Evolutionary conservation across 768 basidiomycete species (phyloP), one percentile per base, ranked within the genome.

Genomic region (Lactarius evosmus): DNA sequence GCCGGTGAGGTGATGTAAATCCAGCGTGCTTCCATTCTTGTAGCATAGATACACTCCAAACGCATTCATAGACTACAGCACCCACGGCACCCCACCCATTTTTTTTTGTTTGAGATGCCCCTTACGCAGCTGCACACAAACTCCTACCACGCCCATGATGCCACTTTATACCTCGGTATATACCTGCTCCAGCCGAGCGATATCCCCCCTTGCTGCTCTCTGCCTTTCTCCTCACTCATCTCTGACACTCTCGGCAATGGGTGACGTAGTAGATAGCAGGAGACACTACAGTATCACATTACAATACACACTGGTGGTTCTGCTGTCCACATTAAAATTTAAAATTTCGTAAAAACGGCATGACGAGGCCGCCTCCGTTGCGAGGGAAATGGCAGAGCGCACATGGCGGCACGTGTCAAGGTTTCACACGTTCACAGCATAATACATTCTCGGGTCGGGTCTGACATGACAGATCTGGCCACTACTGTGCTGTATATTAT

Each of bases 1-100:
- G 61, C 19, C 67, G 61, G 41, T 66, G 57, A 66, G 61, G 41
- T 66, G 57, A 66, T 33, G 49, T 51, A 41, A 34, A 40, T 49
- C 53, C 34, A 25, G n/a, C 19, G 46, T 22, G 27, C 38, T 41
- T 52, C 59, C 59, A 36, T 33, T 29, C 49, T 29, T 60, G 46
- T 65, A 60, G 27, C 54, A 58, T 53, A 60, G 22, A 32, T n/a
- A 62, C 36, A 36, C 41, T 55, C 33, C n/a, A 52, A 54, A 61
- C 55, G 30, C 59, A 32, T 56, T 60, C 33, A 34, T 49, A 46
- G 44, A 49, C 14, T 49, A 60, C 53, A 33, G 29, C 51, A 50
- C 55, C 17, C 53, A n/a, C 16, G 34, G 40, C 40, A 40, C 40
- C 40, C 19, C 17, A 46, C n/a, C 33, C 12, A 40, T 14, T 25